A percentile compares a stretch with the other conserved stretches of the same genome.
Evolutionary conservation across 2,329 filamentous ascomycete species (phyloP).

Genomic region (Bimuria novae-zelandiae): DNA sequence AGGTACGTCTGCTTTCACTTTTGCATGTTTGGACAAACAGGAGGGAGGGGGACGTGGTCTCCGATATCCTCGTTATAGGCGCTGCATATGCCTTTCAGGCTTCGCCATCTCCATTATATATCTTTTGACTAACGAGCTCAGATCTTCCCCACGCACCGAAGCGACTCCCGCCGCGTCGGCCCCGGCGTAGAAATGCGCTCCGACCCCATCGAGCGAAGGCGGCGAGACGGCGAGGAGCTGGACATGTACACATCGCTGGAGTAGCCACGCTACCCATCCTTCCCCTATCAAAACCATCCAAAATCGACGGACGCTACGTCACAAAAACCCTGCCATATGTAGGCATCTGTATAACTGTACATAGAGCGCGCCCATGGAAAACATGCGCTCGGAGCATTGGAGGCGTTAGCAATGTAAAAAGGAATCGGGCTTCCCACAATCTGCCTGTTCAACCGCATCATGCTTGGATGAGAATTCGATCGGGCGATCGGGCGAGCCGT

Average conservation of each 20-base stretch:
- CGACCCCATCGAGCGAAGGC: constrained; percentile 61
- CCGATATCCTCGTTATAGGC: too few relatives aligned
- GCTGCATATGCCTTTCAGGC: neutral
- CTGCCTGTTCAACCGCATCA: too few relatives aligned
- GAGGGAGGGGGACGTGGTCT: neutral
- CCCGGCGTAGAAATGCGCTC: constrained; percentile 83
- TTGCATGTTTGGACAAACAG: neutral
- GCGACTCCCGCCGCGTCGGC: constrained; percentile 68
- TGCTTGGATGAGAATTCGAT: too few relatives aligned
- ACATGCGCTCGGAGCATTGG: neutral
- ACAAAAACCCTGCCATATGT: too few relatives aligned
- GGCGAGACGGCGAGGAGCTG: constrained; percentile 59
- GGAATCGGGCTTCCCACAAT: too few relatives aligned
- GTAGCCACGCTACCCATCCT: constrained; percentile 45
- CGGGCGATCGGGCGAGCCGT: too few relatives aligned
- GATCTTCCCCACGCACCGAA: constrained; percentile 62
- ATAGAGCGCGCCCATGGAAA: constrained; percentile 3
- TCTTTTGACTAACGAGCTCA: constrained; percentile 28
- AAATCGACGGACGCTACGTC: too few relatives aligned
- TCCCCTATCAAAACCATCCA: too few relatives aligned
- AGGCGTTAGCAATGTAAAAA: neutral
- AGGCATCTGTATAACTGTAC: constrained; percentile 11
- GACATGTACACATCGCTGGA: constrained; percentile 72
- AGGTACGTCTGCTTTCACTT: too few relatives aligned
- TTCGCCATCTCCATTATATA: too few relatives aligned